Percentiles rank a stretch among this genome's conserved stretches.
Evolutionary conservation across 768 basidiomycete genomes (phyloP).

Genomic region (Tulasnella sp.): DNA sequence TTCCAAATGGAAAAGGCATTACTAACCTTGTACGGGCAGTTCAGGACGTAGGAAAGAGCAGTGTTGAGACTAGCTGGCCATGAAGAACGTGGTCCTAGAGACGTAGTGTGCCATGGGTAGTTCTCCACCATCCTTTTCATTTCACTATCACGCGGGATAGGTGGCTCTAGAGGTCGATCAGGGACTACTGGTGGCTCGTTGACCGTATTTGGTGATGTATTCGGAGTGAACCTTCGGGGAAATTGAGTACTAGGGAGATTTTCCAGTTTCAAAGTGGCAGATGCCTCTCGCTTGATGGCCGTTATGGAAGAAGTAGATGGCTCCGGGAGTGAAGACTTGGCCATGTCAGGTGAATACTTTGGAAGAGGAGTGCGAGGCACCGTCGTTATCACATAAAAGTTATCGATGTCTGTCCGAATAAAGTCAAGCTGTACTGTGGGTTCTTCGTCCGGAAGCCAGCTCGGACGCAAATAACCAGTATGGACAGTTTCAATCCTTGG

Average conservation of each 20-base stretch:
- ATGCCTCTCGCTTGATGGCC: neutral
- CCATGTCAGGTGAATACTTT: neutral
- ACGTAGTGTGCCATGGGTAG: constrained; percentile 19
- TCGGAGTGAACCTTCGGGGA: neutral
- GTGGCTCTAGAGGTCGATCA: neutral
- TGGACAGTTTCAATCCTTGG: too few relatives aligned
- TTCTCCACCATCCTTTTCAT: constrained; percentile 16
- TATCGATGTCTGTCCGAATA: constrained; percentile 17
- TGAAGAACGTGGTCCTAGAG: constrained; percentile 13
- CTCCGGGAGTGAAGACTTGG: neutral
- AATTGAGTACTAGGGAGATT: neutral
- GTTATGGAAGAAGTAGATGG: too few relatives aligned
- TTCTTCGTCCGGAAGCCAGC: constrained; percentile 14
- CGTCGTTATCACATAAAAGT: constrained; percentile 19
- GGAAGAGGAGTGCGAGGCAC: constrained; percentile 17
- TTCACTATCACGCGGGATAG: too few relatives aligned
- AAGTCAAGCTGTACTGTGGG: constrained; percentile 15
- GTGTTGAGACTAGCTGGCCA: constrained; percentile 18
- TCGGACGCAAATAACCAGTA: too few relatives aligned
- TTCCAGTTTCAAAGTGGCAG: neutral
- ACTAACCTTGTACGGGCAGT: constrained; percentile 17
- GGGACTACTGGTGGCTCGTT: neutral
- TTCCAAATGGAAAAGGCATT: neutral
- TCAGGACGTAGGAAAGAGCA: constrained; percentile 13
- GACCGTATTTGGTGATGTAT: neutral